Evolutionary conservation across 2,329 filamentous ascomycete species (phyloP).

Genomic region (Tolypocladium cylindrosporum): DNA sequence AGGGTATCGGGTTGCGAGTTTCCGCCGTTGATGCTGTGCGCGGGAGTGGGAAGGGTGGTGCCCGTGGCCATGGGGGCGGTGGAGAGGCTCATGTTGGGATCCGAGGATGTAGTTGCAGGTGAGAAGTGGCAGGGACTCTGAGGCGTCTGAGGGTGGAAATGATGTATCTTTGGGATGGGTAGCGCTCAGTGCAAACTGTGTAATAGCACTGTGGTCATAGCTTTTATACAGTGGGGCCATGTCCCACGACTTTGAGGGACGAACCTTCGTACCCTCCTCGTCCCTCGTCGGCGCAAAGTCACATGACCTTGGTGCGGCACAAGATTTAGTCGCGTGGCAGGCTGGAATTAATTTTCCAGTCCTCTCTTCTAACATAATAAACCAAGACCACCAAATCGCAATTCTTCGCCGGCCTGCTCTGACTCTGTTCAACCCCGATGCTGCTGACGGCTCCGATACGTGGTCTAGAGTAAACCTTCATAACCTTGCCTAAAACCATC

Average conservation of each 20-base stretch:
- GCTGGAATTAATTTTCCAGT: conserved; percentile 1
- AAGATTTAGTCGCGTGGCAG: not conserved
- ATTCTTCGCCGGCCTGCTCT: conserved; percentile 27
- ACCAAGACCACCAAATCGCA: conserved; percentile 34
- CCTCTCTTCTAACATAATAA: conserved; percentile 18
- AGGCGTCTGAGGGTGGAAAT: conserved; percentile 56
- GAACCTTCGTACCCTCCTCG: not conserved
- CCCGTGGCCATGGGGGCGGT: conserved; percentile 36
- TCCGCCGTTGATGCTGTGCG: conserved; percentile 52
- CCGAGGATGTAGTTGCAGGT: conserved; percentile 38
- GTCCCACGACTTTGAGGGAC: too few relatives aligned
- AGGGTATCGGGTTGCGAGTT: conserved; percentile 32
- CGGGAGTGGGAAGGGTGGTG: conserved; percentile 49
- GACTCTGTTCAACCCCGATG: conserved; percentile 20
- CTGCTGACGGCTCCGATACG: conserved; percentile 41
- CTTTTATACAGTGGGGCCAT: too few relatives aligned
- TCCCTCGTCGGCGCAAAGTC: not conserved
- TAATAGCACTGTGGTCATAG: too few relatives aligned
- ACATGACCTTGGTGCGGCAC: not conserved
- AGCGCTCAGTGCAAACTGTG: too few relatives aligned
- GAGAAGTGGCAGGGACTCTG: conserved; percentile 57
- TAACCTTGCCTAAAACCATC: conserved; percentile 58
- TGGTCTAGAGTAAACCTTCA: conserved; percentile 46
- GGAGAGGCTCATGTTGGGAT: conserved; percentile 39
- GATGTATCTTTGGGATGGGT: conserved; percentile 2